These are phyloP conservation scores for Saitozyma podzolica DNA, from an alignment of 768 basidiomycete genomes.

Conservation along the genomic window DNA sequence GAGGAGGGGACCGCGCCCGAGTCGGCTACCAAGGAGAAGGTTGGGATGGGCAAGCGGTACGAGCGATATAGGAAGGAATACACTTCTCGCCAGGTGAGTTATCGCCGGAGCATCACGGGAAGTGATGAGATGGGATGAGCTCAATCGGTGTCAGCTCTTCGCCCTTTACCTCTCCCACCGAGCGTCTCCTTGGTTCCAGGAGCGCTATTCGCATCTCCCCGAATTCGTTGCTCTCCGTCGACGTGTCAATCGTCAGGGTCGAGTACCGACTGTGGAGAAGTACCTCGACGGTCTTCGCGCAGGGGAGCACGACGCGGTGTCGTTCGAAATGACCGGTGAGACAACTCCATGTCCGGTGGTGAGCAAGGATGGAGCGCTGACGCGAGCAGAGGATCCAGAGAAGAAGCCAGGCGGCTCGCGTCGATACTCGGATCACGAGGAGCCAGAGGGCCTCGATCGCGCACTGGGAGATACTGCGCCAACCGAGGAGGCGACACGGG, in stretches of 20 bases:
- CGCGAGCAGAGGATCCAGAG: constrained; percentile 64
- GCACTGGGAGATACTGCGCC: constrained; percentile 30
- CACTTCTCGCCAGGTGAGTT: constrained; percentile 77
- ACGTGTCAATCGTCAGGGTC: constrained; percentile 79
- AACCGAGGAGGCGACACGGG: constrained; percentile 25
- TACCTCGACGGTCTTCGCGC: constrained; percentile 79
- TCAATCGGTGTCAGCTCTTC: constrained; percentile 65
- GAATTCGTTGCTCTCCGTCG: constrained; percentile 71
- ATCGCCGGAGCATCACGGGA: background rate
- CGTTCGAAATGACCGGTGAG: constrained; percentile 57
- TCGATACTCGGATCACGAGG: constrained; percentile 26
- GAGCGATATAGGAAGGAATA: constrained; percentile 95
- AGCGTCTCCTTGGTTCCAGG: constrained; percentile 94
- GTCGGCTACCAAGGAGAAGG: constrained; percentile 25
- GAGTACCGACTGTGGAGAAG: constrained; percentile 69
- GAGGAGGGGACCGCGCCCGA: constrained; percentile 20
- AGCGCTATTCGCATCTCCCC: constrained; percentile 82
- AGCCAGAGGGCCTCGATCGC: constrained; percentile 38
- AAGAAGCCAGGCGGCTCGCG: constrained; percentile 61
- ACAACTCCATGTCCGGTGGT: constrained; percentile 46
- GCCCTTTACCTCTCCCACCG: constrained; percentile 94
- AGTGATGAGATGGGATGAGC: background rate
- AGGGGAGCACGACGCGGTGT: constrained; percentile 70
- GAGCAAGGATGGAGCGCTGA: background rate
- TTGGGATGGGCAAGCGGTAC: constrained; percentile 61